Evolutionary conservation across 75 land plant species (phyloP).

Genomic region (Azolla pinnata): DNA sequence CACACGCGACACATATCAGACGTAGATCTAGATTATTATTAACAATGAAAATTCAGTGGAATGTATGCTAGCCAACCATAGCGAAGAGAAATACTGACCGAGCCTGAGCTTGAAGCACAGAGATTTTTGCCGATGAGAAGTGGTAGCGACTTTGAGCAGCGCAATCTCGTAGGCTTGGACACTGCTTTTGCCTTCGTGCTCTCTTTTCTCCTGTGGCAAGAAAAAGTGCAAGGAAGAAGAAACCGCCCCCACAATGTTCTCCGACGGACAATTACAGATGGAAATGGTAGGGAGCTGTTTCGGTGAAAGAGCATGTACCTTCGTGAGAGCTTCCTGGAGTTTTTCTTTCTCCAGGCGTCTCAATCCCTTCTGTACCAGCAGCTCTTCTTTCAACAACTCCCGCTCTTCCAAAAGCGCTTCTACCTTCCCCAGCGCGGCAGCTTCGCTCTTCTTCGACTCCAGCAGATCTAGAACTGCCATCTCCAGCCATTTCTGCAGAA

Average conservation of each 20-base stretch:
- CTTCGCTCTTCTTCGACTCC: constrained; percentile 2
- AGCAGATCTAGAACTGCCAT: constrained; percentile 3
- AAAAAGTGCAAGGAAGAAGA: background rate
- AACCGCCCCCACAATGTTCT: background rate
- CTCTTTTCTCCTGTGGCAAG: constrained; percentile 1
- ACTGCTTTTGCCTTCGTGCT: background rate
- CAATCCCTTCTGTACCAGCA: constrained; percentile 8
- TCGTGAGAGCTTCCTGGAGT: constrained; percentile 8
- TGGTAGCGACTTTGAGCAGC: constrained; percentile 16
- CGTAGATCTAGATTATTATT: no score
- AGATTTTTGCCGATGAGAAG: constrained; percentile 23
- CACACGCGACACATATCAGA: constrained; percentile 2
- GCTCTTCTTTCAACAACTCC: constrained; percentile 9
- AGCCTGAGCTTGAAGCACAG: constrained; percentile 9
- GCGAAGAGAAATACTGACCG: constrained; percentile 7
- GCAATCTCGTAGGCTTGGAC: constrained; percentile 9
- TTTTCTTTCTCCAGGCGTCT: constrained; percentile 8
- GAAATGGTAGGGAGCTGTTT: background rate
- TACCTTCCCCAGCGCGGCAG: background rate
- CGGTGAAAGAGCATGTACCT: constrained; percentile 1
- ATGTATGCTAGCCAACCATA: background rate
- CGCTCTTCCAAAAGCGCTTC: constrained; percentile 3
- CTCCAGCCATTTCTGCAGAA: constrained; percentile 1
- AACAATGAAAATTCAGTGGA: no score
- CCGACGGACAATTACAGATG: background rate